These are phyloP conservation scores for Aschersonia sp. DNA, from an alignment of 2,329 filamentous ascomycete species.

Conservation along the genomic window DNA sequence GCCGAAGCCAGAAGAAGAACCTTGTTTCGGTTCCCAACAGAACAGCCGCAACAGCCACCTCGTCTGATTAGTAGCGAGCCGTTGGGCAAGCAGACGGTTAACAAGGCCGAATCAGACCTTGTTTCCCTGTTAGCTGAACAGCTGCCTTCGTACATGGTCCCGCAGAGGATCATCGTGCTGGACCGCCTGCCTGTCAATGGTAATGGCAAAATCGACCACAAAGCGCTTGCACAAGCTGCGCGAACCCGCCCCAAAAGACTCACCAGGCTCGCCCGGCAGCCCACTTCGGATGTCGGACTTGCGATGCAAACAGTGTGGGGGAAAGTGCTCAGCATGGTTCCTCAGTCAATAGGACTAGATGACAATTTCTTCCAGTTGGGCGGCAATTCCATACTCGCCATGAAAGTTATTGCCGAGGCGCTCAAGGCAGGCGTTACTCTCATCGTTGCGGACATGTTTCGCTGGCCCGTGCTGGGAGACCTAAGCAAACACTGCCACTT, in stretches of 20 bases:
- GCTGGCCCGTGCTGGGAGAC: constrained; percentile 4
- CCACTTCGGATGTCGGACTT: not conserved
- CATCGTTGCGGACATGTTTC: constrained; percentile 11
- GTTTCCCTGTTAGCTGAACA: not conserved
- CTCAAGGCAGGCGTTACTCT: constrained; percentile 6
- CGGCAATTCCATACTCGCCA: constrained; percentile 15
- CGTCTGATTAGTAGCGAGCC: constrained; percentile 7
- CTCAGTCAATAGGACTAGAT: not conserved
- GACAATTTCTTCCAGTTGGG: constrained; percentile 15
- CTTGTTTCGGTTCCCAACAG: constrained; percentile 11
- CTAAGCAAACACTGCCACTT: not conserved
- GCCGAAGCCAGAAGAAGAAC: not conserved
- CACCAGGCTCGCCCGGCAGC: not conserved
- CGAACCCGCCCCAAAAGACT: not conserved
- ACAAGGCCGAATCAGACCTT: not conserved
- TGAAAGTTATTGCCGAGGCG: constrained; percentile 8
- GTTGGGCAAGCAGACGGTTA: not conserved
- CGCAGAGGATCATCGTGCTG: constrained; percentile 5
- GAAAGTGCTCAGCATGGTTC: constrained; percentile 20
- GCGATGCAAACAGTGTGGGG: constrained; percentile 5
- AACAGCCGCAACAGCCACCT: constrained; percentile 2
- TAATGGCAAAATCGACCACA: constrained; percentile 10
- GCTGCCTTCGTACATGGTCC: constrained; percentile 11
- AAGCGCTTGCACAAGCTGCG: not conserved
- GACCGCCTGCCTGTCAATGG: constrained; percentile 5